Evolutionary conservation across 306 rosid genomes (phyloP).

Genomic region (Mucuna pruriens): DNA sequence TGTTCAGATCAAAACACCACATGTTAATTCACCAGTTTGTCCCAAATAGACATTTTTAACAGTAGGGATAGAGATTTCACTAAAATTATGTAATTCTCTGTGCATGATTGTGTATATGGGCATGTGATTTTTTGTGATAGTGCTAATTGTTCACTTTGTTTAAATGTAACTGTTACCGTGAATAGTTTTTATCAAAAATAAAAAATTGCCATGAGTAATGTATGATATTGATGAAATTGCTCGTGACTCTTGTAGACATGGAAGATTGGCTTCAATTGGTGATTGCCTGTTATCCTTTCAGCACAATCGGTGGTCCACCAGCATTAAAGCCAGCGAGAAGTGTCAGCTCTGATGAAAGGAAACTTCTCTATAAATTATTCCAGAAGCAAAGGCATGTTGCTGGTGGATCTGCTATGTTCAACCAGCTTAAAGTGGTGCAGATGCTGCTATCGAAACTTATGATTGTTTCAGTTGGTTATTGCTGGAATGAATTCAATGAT

Average conservation of each 20-base stretch:
- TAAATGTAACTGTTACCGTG: slow-evolving; percentile 20
- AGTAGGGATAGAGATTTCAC: not conserved
- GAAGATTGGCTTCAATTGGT: slow-evolving; percentile 89
- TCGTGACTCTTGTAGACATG: slow-evolving; percentile 64
- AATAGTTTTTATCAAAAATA: slow-evolving; percentile 1
- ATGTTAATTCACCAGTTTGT: slow-evolving; percentile 4
- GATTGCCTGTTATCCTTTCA: slow-evolving; percentile 83
- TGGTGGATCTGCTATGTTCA: slow-evolving; percentile 55
- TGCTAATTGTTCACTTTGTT: slow-evolving; percentile 29
- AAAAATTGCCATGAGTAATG: not conserved
- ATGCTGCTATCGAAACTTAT: slow-evolving; percentile 79
- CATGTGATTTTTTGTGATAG: slow-evolving; percentile 10
- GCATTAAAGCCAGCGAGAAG: slow-evolving; percentile 65
- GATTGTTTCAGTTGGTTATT: slow-evolving; percentile 85
- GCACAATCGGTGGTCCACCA: slow-evolving; percentile 55
- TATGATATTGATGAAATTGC: slow-evolving; percentile 28
- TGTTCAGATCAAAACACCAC: not conserved
- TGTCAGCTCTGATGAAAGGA: slow-evolving; percentile 63
- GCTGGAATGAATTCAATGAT: slow-evolving; percentile 79
- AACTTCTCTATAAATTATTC: slow-evolving; percentile 69
- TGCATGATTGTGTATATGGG: slow-evolving; percentile 1
- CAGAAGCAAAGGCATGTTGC: slow-evolving; percentile 78
- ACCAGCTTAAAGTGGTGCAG: slow-evolving; percentile 76
- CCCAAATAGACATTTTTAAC: not conserved
- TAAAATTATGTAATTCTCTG: not conserved